These are phyloP conservation scores for Pichia sp. DNA, from an alignment of 1,139 yeast genomes.

Conservation along the genomic window DNA sequence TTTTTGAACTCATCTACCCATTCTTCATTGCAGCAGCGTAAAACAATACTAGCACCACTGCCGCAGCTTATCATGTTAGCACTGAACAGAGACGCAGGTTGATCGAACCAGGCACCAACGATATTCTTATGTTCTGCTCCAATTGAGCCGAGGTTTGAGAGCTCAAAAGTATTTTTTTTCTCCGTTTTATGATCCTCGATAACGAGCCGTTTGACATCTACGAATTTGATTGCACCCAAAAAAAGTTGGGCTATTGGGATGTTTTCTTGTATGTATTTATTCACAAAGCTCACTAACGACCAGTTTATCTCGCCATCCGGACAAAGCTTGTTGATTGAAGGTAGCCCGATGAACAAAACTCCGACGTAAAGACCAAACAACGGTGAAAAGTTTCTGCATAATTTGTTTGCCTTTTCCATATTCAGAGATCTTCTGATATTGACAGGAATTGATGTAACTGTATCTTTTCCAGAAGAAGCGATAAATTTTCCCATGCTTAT, in stretches of 20 bases:
- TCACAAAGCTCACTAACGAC: conserved; percentile 5
- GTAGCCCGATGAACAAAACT: conserved; percentile 6
- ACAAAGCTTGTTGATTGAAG: conserved; percentile 10
- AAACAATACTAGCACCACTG: conserved; percentile 7
- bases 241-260: neutral
- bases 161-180: neutral
- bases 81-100: conserved; percentile 9
- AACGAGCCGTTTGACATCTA: neutral
- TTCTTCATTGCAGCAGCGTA: neutral
- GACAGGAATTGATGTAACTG: conserved; percentile 16
- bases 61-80: conserved; percentile 4
- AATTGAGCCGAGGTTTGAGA: conserved; percentile 13
- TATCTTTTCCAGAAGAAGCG: conserved; percentile 11
- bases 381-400: conserved; percentile 5
- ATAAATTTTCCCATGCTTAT: conserved; percentile 4
- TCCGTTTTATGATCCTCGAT: neutral
- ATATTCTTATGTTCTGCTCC: neutral
- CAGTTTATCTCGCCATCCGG: conserved; percentile 11
- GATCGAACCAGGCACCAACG: conserved; percentile 14
- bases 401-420: neutral
- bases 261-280: conserved; percentile 6
- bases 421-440: conserved; percentile 18
- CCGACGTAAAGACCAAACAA: conserved; percentile 18
- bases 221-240: conserved; percentile 2
- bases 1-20: conserved; percentile 5